Conservation (phyloP, 2,329 filamentous ascomycete genomes). For the Cordyceps tenuipes region DNA sequence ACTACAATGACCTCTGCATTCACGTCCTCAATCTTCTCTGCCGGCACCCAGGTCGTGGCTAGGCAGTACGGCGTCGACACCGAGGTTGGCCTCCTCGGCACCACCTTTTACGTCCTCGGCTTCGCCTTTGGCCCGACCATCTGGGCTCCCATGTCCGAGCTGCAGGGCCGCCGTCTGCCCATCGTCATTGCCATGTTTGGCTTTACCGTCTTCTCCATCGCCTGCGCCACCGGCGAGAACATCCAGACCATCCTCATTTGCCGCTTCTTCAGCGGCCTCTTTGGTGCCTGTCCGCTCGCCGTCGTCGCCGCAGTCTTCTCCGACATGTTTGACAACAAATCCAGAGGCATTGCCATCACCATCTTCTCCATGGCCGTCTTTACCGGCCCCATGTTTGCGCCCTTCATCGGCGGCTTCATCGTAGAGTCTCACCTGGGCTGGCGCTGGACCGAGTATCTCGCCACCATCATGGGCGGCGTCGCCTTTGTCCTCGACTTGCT, state of each 20-base stretch:
- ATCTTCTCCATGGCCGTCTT: conserved; percentile 47
- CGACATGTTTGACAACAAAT: conserved; percentile 61
- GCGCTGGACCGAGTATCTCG: conserved; percentile 65
- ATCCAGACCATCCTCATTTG: conserved; percentile 62
- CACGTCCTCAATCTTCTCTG: conserved; percentile 66
- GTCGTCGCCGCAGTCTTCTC: conserved; percentile 64
- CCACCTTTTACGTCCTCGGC: conserved; percentile 62
- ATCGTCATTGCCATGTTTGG: conserved; percentile 55
- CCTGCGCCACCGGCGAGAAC: conserved; percentile 56
- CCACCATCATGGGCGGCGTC: conserved; percentile 53
- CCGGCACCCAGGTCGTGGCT: conserved; percentile 51
- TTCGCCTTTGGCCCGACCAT: conserved; percentile 65
- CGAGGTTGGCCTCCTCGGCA: conserved; percentile 56
- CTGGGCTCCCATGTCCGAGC: conserved; percentile 66
- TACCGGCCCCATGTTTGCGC: conserved; percentile 57
- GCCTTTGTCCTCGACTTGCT: conserved; percentile 52
- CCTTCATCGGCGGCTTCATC: conserved; percentile 63
- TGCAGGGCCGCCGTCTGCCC: conserved; percentile 57
- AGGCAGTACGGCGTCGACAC: conserved; percentile 49
- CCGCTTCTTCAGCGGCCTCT: conserved; percentile 67
- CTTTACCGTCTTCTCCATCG: conserved; percentile 61
- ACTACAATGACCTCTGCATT: conserved; percentile 66
- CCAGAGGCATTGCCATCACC: conserved; percentile 42
- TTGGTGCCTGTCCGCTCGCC: conserved; percentile 60
- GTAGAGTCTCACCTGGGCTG: conserved; percentile 55